Evolutionary conservation across 1,284 basidiomycete genomes (phyloP), one percentile per base, ranked within the genome.

Genomic region (Gymnopus androsaceus): DNA sequence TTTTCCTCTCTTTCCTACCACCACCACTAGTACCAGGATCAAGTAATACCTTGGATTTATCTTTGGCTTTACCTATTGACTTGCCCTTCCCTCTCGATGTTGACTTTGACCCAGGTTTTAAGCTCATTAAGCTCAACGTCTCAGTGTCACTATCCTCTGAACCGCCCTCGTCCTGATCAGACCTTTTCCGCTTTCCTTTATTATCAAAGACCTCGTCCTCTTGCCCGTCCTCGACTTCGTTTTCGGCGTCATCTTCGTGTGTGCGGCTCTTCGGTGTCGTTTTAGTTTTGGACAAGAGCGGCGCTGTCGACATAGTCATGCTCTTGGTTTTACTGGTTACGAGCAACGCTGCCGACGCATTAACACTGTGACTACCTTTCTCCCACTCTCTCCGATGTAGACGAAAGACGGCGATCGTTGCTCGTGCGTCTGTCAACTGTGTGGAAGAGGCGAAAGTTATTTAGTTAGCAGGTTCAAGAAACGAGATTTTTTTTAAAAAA

Each of bases 321-420:
- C 68, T 66, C 19, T n/a, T n/a, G n/a, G n/a, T n/a, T n/a, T n/a
- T n/a, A n/a, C n/a, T n/a, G n/a, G n/a, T n/a, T n/a, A n/a, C n/a
- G 5, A 14, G 14, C 7, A 27, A n/a, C 23, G 23, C 9, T n/a
- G n/a, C n/a, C 8, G 41, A 14, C 14, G 41, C 23, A 14, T 27
- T 42, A 21, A 27, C 4, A 15, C 12, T 25, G 25, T n/a, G 15
- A 27, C 23, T 27, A 27, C 69, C 73, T 51, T 77, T 79, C 61
- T 98, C 95, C 94, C 94, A 98, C 51, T 85, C 82, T 56, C 84
- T 84, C 66, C 91, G 89, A 69, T 96, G 83, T n/a, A 96, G 70
- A 6, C 94, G 81, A 72, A 92, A 99, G 23, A 98, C 76, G 0
- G 94, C 95, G 94, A 99, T 98, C 0, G 96, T 94, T 0, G 95